phyloP scores from a whole-genome alignment of 148 eudicot species.

The Heliosperma pusillum region DNA sequence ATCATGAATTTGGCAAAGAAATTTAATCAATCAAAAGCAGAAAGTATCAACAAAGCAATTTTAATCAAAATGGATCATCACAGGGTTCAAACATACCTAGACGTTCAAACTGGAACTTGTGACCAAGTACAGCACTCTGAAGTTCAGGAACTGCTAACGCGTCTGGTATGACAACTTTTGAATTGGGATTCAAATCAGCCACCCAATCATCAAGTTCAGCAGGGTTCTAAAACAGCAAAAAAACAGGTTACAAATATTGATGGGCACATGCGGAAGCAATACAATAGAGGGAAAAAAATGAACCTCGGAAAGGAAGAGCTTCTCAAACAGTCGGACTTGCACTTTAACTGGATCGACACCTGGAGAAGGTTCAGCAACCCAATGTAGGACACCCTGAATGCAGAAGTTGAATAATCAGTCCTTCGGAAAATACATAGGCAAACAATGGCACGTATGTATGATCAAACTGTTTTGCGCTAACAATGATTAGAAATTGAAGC shows the following conservation, averaged over 20 bases:
- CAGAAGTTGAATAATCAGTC: constrained; percentile 3
- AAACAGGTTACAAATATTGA: constrained; percentile 8
- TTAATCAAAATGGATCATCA: background rate
- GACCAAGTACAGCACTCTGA: constrained; percentile 53
- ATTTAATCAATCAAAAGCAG: background rate
- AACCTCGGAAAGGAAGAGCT: constrained; percentile 82
- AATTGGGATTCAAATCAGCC: constrained; percentile 67
- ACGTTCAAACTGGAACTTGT: constrained; percentile 85
- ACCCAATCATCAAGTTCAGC: constrained; percentile 91
- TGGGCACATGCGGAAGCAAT: background rate
- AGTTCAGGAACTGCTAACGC: constrained; percentile 73
- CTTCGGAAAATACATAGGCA: background rate
- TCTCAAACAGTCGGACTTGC: constrained; percentile 91
- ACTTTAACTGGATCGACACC: constrained; percentile 84
- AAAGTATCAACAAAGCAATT: constrained; percentile 1
- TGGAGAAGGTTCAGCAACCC: constrained; percentile 81
- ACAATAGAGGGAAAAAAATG: constrained; percentile 12
- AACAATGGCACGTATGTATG: background rate
- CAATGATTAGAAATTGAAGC: background rate
- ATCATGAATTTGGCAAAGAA: background rate
- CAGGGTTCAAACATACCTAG: constrained; percentile 50
- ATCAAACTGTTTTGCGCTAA: too few relatives aligned
- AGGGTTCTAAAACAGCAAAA: constrained; percentile 55
- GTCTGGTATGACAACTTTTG: constrained; percentile 60
- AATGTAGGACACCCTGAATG: constrained; percentile 85